Percentiles rank a stretch among this genome's conserved stretches.
Evolutionary conservation across 495 filamentous ascomycete genomes (phyloP).

Genomic region (Talaromyces trachyspermus): DNA sequence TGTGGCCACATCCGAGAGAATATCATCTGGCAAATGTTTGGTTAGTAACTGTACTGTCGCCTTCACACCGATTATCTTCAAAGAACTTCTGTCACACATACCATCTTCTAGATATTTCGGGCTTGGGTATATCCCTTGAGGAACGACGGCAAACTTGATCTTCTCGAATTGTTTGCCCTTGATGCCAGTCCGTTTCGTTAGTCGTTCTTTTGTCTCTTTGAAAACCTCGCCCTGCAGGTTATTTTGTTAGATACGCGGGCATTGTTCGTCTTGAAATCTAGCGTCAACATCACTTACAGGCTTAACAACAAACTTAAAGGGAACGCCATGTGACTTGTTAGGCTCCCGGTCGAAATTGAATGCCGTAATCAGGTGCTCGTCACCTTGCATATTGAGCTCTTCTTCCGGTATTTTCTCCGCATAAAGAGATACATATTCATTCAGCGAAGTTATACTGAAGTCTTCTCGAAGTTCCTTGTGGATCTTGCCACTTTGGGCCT

Average conservation of each 20-base stretch:
- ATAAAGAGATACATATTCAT: constrained; percentile 77
- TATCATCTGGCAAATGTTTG: constrained; percentile 56
- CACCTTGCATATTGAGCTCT: constrained; percentile 53
- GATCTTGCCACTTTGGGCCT: constrained; percentile 69
- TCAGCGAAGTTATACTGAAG: constrained; percentile 61
- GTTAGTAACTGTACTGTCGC: constrained; percentile 5
- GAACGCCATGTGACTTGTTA: constrained; percentile 69
- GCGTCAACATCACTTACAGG: constrained; percentile 46
- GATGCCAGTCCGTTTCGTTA: constrained; percentile 83
- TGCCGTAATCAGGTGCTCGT: constrained; percentile 58
- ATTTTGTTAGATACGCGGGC: constrained; percentile 11
- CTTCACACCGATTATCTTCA: neutral
- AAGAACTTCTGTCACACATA: constrained; percentile 41
- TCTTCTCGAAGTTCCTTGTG: constrained; percentile 62
- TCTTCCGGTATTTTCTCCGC: constrained; percentile 78
- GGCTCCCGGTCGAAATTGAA: constrained; percentile 91
- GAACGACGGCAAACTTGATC: constrained; percentile 87
- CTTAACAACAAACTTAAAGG: constrained; percentile 85
- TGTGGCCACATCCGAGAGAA: constrained; percentile 64
- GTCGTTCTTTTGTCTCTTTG: constrained; percentile 80
- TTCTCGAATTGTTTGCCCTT: constrained; percentile 99
- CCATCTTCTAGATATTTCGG: constrained; percentile 83
- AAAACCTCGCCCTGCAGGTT: constrained; percentile 67
- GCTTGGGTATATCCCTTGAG: constrained; percentile 58
- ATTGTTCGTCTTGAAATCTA: too few species aligned